Conservation (phyloP, 202 grass and related monocot species). For the Schoenoplectus tabernaemontani region DNA sequence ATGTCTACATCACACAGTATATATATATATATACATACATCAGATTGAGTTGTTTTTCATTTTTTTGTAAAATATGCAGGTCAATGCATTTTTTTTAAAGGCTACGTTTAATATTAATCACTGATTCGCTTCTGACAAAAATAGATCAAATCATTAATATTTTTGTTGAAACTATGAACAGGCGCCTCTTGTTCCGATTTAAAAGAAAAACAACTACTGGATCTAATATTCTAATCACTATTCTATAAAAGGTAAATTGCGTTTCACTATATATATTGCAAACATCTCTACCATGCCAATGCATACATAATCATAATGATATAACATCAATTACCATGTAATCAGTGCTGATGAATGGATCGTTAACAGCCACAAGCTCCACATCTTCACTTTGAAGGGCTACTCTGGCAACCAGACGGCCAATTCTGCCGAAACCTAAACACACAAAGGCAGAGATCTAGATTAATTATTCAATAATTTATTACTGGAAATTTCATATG, state of each 20-base stretch:
- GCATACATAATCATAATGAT: too few relatives aligned
- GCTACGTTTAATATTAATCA: background rate
- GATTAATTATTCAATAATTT: background rate
- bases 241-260: background rate
- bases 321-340: conserved; percentile 99
- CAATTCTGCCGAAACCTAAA: conserved; percentile 88
- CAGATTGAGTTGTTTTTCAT: background rate
- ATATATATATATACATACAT: background rate
- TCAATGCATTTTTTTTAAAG: too few relatives aligned
- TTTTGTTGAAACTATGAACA: too few relatives aligned
- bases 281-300: too few relatives aligned
- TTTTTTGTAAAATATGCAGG: background rate
- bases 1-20: conserved; percentile 51
- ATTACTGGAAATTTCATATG: too few relatives aligned
- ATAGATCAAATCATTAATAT: background rate
- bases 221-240: too few relatives aligned
- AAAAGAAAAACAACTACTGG: too few relatives aligned
- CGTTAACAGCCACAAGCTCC: conserved; percentile 84
- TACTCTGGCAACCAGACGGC: conserved; percentile 74
- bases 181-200: too few relatives aligned
- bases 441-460: background rate
- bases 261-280: too few relatives aligned
- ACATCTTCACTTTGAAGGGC: conserved; percentile 81
- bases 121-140: background rate
- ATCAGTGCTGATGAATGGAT: conserved; percentile 86